Percentiles rank a stretch among this genome's conserved stretches.
These are phyloP conservation scores for Candida andamanensis DNA, from an alignment of 805 yeast species.

Conservation along the genomic window DNA sequence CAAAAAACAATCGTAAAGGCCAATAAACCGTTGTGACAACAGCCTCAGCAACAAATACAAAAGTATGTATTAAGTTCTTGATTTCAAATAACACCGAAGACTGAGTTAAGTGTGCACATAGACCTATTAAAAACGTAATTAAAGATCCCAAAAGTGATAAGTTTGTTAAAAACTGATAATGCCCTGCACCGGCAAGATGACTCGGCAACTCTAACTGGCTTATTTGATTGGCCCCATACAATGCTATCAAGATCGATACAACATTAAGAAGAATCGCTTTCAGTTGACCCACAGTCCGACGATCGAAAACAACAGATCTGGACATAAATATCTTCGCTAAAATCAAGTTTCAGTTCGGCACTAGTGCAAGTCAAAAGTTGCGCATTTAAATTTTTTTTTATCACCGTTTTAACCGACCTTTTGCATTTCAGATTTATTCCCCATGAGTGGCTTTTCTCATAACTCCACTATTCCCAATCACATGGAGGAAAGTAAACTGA, in stretches of 20 bases:
- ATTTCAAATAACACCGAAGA: constrained; percentile 20
- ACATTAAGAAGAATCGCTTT: constrained; percentile 18
- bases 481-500: no score
- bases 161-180: constrained; percentile 68
- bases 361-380: no score
- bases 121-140: constrained; percentile 35
- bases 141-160: constrained; percentile 49
- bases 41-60: constrained; percentile 53
- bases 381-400: constrained; percentile 2
- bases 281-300: no score
- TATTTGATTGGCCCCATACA: constrained; percentile 21
- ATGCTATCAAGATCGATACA: constrained; percentile 23
- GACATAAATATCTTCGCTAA: no score
- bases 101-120: constrained; percentile 27
- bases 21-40: constrained; percentile 65
- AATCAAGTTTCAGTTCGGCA: no score
- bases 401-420: constrained; percentile 7
- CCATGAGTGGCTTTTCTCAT: background rate
- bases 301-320: no score
- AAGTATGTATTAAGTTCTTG: constrained; percentile 45
- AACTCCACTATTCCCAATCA: no score
- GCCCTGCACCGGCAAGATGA: constrained; percentile 53
- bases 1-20: constrained; percentile 54
- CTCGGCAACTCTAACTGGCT: constrained; percentile 39
- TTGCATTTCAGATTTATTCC: background rate